Evolutionary conservation across 768 basidiomycete genomes (phyloP), one percentile per base, ranked within the genome.

Genomic region (Suillus sp.): DNA sequence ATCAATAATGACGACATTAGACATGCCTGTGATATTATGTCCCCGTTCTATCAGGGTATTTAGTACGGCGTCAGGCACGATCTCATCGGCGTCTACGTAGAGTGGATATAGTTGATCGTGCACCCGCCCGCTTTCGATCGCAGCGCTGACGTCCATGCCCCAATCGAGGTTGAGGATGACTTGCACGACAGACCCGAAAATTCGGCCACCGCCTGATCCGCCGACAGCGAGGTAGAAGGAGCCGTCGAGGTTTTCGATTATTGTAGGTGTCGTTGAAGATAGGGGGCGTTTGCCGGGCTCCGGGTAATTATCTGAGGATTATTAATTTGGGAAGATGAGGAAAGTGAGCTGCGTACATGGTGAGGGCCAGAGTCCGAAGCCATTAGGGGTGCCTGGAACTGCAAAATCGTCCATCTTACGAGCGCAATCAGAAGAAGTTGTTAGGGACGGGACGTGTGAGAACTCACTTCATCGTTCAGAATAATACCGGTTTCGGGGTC

Each of bases 321-420:
- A 65, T 66, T 53, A 62, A 8, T 4, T 38, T 38, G 60, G 55
- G 54, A 59, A 20, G 22, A 45, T 25, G 55, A 38, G 30, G 9
- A 3, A 45, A 20, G 22, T 51, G 16, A 20, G 3, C 4, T 34
- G 73, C 84, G 62, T 73, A 91, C 92, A 93, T 7, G 91, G 92
- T 18, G 91, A 93, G 20, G 94, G 90, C 77, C 79, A 86, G 54
- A 96, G 77, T 0, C 92, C 95, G 70, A 94, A 96, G 2, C 80
- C 86, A 68, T 97, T 96, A 7, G 93, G 84, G n/a, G 76, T 74
- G 3, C 91, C 94, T 1, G 95, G 96, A 1, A 80, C 88, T 13
- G 94, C 91, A 74, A 98, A 98, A 74, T 99, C 96, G 66, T 95
- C 93, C 91, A 94, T 92, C 84, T 88, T 60, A 32, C 22, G 4